A percentile compares a stretch with the other conserved stretches of the same genome.
Conservation (phyloP, 306 rosid genomes). For the Herpetospermum pedunculosum region DNA sequence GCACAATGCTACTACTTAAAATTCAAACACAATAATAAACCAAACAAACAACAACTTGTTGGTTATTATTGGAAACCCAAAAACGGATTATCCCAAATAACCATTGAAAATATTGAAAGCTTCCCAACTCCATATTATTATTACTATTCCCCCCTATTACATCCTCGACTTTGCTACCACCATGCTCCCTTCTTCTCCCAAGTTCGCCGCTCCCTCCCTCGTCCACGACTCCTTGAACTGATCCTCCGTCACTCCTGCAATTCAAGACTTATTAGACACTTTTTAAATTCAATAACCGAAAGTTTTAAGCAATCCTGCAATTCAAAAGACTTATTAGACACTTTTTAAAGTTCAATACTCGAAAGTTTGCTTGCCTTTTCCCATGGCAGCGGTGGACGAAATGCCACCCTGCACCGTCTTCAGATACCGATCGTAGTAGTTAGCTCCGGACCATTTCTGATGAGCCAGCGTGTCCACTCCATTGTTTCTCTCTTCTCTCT, state of each 20-base stretch:
- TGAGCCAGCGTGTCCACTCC: conserved; percentile 94
- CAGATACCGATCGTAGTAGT: conserved; percentile 79
- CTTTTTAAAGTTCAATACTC: too few relatives aligned
- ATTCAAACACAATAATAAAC: neutral
- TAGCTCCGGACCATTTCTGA: conserved; percentile 98
- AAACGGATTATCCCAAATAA: neutral
- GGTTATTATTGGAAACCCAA: too few relatives aligned
- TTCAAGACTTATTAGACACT: too few relatives aligned
- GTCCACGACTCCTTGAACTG: conserved; percentile 91
- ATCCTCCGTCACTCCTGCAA: conserved; percentile 87
- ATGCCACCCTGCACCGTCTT: conserved; percentile 96
- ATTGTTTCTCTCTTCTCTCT: conserved; percentile 87
- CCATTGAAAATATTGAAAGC: neutral
- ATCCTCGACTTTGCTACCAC: conserved; percentile 81
- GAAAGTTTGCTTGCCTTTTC: conserved; percentile 40
- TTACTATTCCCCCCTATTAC: neutral
- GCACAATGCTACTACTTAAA: neutral
- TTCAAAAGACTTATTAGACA: too few relatives aligned
- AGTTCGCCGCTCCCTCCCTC: conserved; percentile 50
- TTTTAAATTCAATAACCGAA: too few relatives aligned
- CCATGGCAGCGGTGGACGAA: conserved; percentile 98
- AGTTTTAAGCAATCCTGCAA: too few relatives aligned
- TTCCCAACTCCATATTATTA: neutral
- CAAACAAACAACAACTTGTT: too few relatives aligned
- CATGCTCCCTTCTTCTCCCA: conserved; percentile 34